These are phyloP conservation scores for Cyathus striatus DNA, from an alignment of 768 basidiomycete species.

Conservation along the genomic window DNA sequence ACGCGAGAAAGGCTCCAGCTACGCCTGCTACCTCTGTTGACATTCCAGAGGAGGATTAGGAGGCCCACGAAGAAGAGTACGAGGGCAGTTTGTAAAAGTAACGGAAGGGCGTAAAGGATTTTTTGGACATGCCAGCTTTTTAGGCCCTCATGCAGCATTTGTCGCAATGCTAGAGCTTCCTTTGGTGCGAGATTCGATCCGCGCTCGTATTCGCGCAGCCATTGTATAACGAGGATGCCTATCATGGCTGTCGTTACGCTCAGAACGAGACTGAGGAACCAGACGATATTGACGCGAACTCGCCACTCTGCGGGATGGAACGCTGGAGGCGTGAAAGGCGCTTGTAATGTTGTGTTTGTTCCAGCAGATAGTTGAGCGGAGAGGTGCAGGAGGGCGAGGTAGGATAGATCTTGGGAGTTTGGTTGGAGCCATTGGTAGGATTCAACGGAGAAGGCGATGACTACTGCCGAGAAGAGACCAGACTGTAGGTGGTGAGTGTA, in stretches of 20 bases:
- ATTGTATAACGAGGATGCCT: slow-evolving; percentile 16
- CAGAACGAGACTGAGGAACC: slow-evolving; percentile 15
- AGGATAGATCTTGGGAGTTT: slow-evolving; percentile 3
- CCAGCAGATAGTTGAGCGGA: slow-evolving; percentile 2
- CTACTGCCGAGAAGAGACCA: slow-evolving; percentile 13
- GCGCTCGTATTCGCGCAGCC: slow-evolving; percentile 16
- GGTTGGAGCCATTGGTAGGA: slow-evolving; percentile 10
- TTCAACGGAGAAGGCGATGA: slow-evolving; percentile 14
- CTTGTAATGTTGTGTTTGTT: background rate
- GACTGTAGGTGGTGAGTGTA: slow-evolving; percentile 3
- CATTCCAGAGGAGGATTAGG: slow-evolving; percentile 13
- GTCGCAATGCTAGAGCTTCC: slow-evolving; percentile 10
- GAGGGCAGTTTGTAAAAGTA: slow-evolving; percentile 17
- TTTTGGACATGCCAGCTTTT: slow-evolving; percentile 14
- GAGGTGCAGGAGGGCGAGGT: slow-evolving; percentile 5
- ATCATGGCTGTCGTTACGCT: slow-evolving; percentile 14
- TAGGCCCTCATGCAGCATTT: slow-evolving; percentile 16
- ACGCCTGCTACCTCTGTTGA: slow-evolving; percentile 14
- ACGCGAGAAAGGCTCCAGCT: background rate
- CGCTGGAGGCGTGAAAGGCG: no score
- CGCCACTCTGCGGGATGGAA: background rate
- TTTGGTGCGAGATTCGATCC: slow-evolving; percentile 7
- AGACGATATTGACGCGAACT: slow-evolving; percentile 11
- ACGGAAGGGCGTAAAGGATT: slow-evolving; percentile 15
- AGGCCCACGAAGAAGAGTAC: slow-evolving; percentile 19